These are phyloP conservation scores for Pseudogymnoascus sp. DNA, from an alignment of 2,329 filamentous ascomycete species.

Conservation along the genomic window DNA sequence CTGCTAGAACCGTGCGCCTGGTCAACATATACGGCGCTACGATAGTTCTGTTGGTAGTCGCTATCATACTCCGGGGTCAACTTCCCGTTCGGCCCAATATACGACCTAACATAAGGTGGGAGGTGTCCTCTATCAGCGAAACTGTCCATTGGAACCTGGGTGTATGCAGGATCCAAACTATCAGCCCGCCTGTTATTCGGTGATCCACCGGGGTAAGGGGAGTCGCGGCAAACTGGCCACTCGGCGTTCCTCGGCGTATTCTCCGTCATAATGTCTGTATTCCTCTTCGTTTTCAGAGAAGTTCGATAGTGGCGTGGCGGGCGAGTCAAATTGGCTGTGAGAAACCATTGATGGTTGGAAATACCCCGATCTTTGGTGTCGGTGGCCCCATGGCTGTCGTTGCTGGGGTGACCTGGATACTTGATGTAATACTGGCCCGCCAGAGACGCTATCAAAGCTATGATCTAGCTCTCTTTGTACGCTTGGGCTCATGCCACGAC, in stretches of 20 bases:
- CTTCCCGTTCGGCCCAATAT: conserved; percentile 2
- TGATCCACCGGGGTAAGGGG: not conserved
- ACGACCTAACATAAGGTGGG: not conserved
- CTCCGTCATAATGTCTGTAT: not conserved
- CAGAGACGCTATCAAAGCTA: not conserved
- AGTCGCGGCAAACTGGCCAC: not conserved
- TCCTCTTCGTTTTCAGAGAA: conserved; percentile 16
- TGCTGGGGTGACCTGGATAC: not conserved
- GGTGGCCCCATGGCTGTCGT: not conserved
- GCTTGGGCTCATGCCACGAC: not conserved
- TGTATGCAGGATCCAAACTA: not conserved
- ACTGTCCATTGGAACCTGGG: not conserved
- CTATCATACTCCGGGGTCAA: conserved; percentile 1
- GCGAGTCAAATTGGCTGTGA: conserved; percentile 18
- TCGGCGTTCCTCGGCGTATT: not conserved
- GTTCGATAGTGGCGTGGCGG: conserved; percentile 21
- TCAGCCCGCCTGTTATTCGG: not conserved
- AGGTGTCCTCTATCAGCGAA: not conserved
- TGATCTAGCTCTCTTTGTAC: not conserved
- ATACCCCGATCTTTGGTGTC: not conserved
- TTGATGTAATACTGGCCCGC: not conserved
- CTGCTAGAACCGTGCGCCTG: not conserved
- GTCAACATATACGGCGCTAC: not conserved
- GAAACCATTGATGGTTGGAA: conserved; percentile 12
- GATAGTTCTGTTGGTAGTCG: conserved; percentile 7